Conservation (phyloP, 164 flowering plant genomes). For the Piper betle region DNA sequence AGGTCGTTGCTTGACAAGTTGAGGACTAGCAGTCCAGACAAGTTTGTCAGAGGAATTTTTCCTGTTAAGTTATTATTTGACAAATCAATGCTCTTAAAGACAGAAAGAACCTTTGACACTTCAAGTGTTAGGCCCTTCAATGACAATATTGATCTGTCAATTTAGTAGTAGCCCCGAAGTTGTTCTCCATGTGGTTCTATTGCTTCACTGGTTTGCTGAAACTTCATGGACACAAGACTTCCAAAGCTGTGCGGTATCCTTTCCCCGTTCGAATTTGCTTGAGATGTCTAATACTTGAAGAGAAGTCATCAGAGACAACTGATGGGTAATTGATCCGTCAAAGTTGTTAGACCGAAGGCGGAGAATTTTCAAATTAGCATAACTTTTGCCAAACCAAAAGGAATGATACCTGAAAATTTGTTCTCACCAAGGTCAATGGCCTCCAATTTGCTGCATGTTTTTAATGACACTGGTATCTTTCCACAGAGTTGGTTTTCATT, state of each 20-base stretch:
- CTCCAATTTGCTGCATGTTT: conserved; percentile 8
- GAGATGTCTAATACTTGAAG: conserved; percentile 29
- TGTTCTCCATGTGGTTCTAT: not conserved
- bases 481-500: conserved; percentile 16
- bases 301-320: not conserved
- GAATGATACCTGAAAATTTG: conserved; percentile 21
- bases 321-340: conserved; percentile 12
- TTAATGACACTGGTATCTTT: conserved; percentile 12
- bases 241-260: conserved; percentile 18
- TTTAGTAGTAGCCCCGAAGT: not conserved
- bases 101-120: not conserved
- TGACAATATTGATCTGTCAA: not conserved
- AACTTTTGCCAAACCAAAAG: conserved; percentile 15
- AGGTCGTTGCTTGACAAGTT: too few species aligned
- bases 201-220: not conserved
- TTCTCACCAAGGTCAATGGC: conserved; percentile 22
- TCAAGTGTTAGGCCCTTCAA: conserved; percentile 11
- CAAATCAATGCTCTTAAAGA: conserved; percentile 16
- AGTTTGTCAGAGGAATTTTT: conserved; percentile 10
- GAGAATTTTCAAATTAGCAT: conserved; percentile 1
- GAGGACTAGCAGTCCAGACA: too few species aligned
- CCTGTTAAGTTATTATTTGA: conserved; percentile 19
- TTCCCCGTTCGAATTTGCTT: conserved; percentile 15
- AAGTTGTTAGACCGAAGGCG: conserved; percentile 18
- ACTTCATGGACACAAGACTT: conserved; percentile 16